Evolutionary conservation across 345 rosid species (phyloP).

Genomic region (Boechera retrofracta): DNA sequence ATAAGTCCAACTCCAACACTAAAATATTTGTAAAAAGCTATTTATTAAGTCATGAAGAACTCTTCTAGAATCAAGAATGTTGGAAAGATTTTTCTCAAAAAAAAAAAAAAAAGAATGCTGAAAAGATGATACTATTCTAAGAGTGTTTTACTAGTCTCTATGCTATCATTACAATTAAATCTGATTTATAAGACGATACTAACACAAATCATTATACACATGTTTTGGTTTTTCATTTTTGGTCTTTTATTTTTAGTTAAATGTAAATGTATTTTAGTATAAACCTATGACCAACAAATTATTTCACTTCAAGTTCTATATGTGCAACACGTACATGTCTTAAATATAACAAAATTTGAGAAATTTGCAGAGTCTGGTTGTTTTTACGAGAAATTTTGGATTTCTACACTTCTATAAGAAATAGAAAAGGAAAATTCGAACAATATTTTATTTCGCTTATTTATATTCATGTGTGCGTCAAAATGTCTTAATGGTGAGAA

Average conservation of each 20-base stretch:
- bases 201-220: not conserved
- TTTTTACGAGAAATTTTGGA: not conserved
- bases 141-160: not conserved
- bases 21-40: not conserved
- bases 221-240: too few species aligned
- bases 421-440: not conserved
- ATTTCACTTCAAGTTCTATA: not conserved
- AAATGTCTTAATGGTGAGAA: slow-evolving; percentile 29
- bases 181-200: not conserved
- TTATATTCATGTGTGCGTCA: not conserved
- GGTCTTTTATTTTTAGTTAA: not conserved
- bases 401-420: not conserved
- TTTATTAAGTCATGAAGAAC: not conserved
- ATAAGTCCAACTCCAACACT: too few species aligned
- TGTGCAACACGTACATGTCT: not conserved
- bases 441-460: not conserved
- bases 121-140: not conserved
- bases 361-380: not conserved
- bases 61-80: not conserved
- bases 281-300: not conserved
- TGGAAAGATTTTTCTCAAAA: not conserved
- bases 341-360: not conserved
- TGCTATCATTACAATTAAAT: not conserved
- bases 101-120: not conserved
- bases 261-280: not conserved